A percentile compares a stretch with the other conserved stretches of the same genome.
phyloP scores from a whole-genome alignment of 1,139 yeast genomes.

The Sugiyamaella novakii region DNA sequence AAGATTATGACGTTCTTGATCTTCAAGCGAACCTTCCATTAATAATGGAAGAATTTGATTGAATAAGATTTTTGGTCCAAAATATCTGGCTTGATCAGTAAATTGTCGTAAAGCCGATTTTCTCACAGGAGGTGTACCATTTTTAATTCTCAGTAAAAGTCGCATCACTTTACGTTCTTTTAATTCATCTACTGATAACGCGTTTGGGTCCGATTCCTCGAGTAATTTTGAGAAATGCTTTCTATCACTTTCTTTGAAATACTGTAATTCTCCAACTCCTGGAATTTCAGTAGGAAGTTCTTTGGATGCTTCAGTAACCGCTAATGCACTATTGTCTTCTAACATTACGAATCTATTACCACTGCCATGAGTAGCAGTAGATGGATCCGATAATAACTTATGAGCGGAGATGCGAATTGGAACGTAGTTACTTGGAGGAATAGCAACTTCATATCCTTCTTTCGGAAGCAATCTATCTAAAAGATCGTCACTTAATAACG shows the following conservation, averaged over 20 bases:
- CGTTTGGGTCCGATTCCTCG: slow-evolving; percentile 40
- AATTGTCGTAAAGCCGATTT: slow-evolving; percentile 71
- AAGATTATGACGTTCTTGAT: slow-evolving; percentile 79
- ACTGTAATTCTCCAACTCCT: slow-evolving; percentile 63
- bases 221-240: slow-evolving; percentile 70
- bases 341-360: slow-evolving; percentile 38
- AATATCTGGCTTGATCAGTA: slow-evolving; percentile 61
- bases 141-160: slow-evolving; percentile 68
- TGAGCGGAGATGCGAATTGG: slow-evolving; percentile 40
- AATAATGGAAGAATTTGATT: slow-evolving; percentile 72
- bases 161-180: slow-evolving; percentile 65
- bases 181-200: slow-evolving; percentile 54
- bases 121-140: slow-evolving; percentile 69
- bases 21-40: slow-evolving; percentile 71
- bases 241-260: slow-evolving; percentile 70
- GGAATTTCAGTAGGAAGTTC: slow-evolving; percentile 59
- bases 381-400: slow-evolving; percentile 26
- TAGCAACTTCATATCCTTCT: slow-evolving; percentile 52
- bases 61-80: slow-evolving; percentile 73
- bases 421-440: slow-evolving; percentile 53
- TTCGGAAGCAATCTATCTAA: slow-evolving; percentile 57
- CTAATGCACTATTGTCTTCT: slow-evolving; percentile 36
- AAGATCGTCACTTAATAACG: slow-evolving; percentile 53
- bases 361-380: slow-evolving; percentile 30
- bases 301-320: slow-evolving; percentile 29